A percentile compares a stretch with the other conserved stretches of the same genome.
These are phyloP conservation scores for Penicillium paneum DNA, from an alignment of 2,329 filamentous ascomycete genomes.

Conservation along the genomic window DNA sequence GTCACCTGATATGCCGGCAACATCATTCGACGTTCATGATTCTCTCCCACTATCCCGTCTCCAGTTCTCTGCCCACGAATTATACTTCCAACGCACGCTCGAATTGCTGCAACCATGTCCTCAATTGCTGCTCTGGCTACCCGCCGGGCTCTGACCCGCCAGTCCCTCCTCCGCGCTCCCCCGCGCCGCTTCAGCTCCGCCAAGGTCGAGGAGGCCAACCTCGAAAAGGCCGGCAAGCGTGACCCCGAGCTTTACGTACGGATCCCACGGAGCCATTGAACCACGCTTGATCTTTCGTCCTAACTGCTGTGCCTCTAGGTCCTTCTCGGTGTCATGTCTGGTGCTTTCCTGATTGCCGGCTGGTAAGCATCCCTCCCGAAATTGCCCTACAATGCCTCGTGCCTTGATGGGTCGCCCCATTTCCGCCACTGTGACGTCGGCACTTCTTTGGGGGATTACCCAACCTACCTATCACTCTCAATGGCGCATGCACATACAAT, in stretches of 20 bases:
- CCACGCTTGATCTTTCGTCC: conserved; percentile 3
- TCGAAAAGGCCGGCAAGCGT: conserved; percentile 63
- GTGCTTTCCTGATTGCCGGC: conserved; percentile 81
- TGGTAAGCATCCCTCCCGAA: conserved; percentile 49
- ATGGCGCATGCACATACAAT: conserved; percentile 31
- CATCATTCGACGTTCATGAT: conserved; percentile 35
- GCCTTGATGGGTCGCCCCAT: conserved; percentile 8
- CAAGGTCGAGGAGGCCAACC: conserved; percentile 48
- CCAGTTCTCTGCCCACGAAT: conserved; percentile 18
- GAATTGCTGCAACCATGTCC: conserved; percentile 35
- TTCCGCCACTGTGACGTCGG: conserved; percentile 13
- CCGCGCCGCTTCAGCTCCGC: conserved; percentile 40
- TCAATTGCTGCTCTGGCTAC: conserved; percentile 43
- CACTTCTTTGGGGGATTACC: neutral
- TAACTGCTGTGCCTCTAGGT: conserved; percentile 56
- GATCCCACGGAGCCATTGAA: conserved; percentile 13
- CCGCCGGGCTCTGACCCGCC: conserved; percentile 43
- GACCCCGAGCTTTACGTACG: conserved; percentile 74
- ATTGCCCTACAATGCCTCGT: conserved; percentile 7
- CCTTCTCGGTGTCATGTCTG: conserved; percentile 85
- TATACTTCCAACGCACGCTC: conserved; percentile 16
- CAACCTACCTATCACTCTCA: neutral
- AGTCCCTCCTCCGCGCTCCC: conserved; percentile 41
- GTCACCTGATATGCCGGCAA: conserved; percentile 30
- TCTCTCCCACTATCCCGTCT: conserved; percentile 29